Conservation (phyloP, 371 early-diverging fungal species). For the Mortierella sp. region DNA sequence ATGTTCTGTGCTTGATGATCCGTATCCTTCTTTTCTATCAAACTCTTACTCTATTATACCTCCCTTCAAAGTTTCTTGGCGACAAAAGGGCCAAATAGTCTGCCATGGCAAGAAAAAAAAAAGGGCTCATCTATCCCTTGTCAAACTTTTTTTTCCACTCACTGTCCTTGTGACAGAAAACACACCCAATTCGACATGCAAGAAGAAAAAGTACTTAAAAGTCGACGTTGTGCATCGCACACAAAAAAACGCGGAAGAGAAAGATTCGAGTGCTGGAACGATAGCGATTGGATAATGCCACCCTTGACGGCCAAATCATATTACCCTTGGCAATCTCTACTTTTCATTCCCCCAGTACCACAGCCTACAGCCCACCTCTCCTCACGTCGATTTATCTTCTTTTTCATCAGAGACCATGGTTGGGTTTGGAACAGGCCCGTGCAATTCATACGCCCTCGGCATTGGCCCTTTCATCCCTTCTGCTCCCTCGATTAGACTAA, state of each 20-base stretch:
- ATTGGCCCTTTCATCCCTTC: background rate
- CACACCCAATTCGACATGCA: background rate
- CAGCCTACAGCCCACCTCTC: background rate
- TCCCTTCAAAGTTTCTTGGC: background rate
- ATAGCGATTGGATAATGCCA: background rate
- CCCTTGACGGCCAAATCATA: background rate
- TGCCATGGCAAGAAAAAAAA: background rate
- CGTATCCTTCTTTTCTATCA: background rate
- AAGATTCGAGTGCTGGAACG: background rate
- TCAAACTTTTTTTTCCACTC: background rate
- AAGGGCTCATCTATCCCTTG: background rate
- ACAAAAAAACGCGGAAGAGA: background rate
- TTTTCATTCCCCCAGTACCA: too few relatives aligned
- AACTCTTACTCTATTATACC: background rate
- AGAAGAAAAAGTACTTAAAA: background rate
- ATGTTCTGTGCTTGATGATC: background rate
- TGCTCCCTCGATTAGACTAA: background rate
- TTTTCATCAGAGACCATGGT: background rate
- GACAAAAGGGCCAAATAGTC: background rate
- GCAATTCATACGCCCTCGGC: background rate
- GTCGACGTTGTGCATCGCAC: background rate
- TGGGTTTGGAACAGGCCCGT: constrained; percentile 9
- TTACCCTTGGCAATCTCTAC: too few relatives aligned
- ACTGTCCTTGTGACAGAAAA: constrained; percentile 10
- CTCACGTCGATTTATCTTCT: too few relatives aligned